Conservation (phyloP, 306 rosid species). For the Prosopis cineraria region DNA sequence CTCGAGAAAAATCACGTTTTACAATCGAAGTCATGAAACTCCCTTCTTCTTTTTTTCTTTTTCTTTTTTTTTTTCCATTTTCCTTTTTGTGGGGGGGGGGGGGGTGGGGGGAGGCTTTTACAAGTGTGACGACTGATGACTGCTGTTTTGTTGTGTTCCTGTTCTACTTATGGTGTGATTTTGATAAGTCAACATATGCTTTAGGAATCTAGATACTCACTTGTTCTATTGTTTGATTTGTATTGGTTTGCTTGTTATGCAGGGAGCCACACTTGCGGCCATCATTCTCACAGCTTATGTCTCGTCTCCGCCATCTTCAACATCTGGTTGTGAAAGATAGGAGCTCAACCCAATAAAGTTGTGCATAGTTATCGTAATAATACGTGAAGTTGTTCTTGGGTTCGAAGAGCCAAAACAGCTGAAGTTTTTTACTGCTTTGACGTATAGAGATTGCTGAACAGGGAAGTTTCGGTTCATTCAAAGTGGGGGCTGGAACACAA, state of each 20-base stretch:
- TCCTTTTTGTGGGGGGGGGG: too few relatives aligned
- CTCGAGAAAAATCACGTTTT: not conserved
- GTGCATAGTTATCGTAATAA: constrained; percentile 53
- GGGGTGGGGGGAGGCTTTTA: not conserved
- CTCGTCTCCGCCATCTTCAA: constrained; percentile 64
- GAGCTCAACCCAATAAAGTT: constrained; percentile 43
- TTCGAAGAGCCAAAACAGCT: constrained; percentile 77
- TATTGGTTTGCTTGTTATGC: constrained; percentile 41
- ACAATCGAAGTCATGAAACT: constrained; percentile 3
- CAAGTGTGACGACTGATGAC: not conserved
- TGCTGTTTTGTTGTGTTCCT: not conserved
- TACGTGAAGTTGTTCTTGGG: constrained; percentile 53
- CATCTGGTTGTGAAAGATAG: constrained; percentile 54
- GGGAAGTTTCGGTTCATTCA: constrained; percentile 74
- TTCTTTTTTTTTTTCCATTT: too few relatives aligned
- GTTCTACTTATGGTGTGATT: not conserved
- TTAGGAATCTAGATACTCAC: not conserved
- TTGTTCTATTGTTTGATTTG: constrained; percentile 13
- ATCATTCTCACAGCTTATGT: constrained; percentile 82
- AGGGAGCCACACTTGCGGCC: constrained; percentile 96
- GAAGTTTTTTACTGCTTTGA: constrained; percentile 39
- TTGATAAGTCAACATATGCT: not conserved
- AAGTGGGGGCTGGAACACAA: constrained; percentile 75
- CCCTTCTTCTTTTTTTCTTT: not conserved
- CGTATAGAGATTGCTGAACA: constrained; percentile 50